Evolutionary conservation across 352 stramenopile genomes (phyloP), one percentile per base, ranked within the genome.

Genomic region (Phytophthora foliorum): DNA sequence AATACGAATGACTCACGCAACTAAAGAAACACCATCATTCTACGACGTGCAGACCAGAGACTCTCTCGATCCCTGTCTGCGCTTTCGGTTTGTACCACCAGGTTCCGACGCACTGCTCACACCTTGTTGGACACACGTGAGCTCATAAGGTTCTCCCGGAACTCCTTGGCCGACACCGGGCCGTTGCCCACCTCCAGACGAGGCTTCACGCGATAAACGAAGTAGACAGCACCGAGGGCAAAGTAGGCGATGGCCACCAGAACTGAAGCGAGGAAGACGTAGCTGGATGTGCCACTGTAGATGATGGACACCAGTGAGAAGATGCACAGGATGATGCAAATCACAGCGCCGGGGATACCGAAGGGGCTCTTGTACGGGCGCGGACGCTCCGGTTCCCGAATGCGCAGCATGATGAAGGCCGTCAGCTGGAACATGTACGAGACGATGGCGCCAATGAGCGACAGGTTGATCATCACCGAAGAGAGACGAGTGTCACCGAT

Each of bases 391-490:
- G 81, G 81, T 39, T 89, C 81, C 10, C 67, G 53, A 54, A 80
- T 22, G 31, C 81, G 81, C 48, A 89, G 68, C 24, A 67, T 67
- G 38, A 87, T 85, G 65, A 87, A 89, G 10, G 81, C 67, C 6
- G 58, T 67, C 16, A 89, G 67, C 63, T 89, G 81, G 62, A 89
- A 81, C 29, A 75, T 34, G 64, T 89, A 87, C 52, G 81, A 89
- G 44, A 89, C 78, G 27, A 89, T 71, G 19, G 78, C 78, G 7
- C 81, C 80, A 27, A 86, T 86, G 32, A 89, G 76, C 58, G 80
- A 76, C 11, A 89, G 57, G 48, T 89, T 89, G 74, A 89, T 87
- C 45, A 89, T 61, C n/a, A 89, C 81, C 13, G 80, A 84, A 14
- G 67, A 67, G 29, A 89, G 74, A n/a, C 80, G 76, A 11, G 66